Percentiles rank a stretch among this genome's conserved stretches.
Conservation (phyloP, 1,139 yeast genomes). For the Kodamaea anthophila region DNA sequence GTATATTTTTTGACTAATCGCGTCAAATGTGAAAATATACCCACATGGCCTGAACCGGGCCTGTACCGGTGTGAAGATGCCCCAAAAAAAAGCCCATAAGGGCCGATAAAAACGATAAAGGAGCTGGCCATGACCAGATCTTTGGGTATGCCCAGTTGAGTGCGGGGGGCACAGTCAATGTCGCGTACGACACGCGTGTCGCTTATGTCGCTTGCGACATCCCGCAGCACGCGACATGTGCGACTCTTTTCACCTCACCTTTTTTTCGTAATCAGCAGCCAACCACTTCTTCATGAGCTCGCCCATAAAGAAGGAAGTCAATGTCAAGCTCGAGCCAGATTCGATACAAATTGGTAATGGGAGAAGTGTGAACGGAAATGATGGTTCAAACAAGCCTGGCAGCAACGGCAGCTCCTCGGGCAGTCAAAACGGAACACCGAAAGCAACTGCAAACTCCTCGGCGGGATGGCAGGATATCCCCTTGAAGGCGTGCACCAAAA, state of each 20-base stretch:
- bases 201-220: constrained; percentile 1
- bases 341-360: constrained; percentile 4
- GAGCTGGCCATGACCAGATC: too few species aligned
- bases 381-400: constrained; percentile 5
- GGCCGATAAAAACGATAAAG: too few species aligned
- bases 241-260: not conserved
- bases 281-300: constrained; percentile 15
- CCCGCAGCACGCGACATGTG: too few species aligned
- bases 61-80: too few species aligned
- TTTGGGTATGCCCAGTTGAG: too few species aligned
- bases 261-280: constrained; percentile 2
- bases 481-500: constrained; percentile 64
- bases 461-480: constrained; percentile 57
- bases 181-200: too few species aligned
- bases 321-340: constrained; percentile 19
- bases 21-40: too few species aligned
- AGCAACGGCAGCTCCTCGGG: constrained; percentile 1
- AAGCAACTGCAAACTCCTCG: constrained; percentile 1
- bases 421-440: too few species aligned
- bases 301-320: constrained; percentile 23
- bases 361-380: constrained; percentile 6
- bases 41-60: too few species aligned
- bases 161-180: too few species aligned
- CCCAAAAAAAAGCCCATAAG: too few species aligned
- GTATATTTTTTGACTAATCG: too few species aligned